These are phyloP conservation scores for Pontederia crassipes DNA, from an alignment of 176 grass and related monocot species.

Conservation along the genomic window DNA sequence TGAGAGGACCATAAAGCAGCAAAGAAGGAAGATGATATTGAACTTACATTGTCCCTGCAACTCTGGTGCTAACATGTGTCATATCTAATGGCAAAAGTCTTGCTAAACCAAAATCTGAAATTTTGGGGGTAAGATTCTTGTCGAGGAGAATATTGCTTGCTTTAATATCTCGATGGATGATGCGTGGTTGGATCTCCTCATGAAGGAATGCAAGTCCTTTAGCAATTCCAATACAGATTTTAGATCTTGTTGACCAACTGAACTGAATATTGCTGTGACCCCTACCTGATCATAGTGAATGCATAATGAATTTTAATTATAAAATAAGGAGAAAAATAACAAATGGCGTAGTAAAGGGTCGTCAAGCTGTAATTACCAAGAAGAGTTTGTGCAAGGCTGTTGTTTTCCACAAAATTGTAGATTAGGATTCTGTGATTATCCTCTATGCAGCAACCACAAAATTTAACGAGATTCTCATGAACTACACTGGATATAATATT, in stretches of 20 bases:
- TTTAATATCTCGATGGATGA: constrained; percentile 2
- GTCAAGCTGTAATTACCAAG: constrained; percentile 36
- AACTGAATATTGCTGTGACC: background rate
- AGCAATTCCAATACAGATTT: background rate
- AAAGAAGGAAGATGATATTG: background rate
- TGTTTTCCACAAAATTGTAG: constrained; percentile 81
- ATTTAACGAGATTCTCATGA: constrained; percentile 66
- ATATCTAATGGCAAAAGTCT: background rate
- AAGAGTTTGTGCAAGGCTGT: constrained; percentile 69
- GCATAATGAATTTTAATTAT: background rate
- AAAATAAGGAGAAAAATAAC: background rate
- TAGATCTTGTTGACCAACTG: background rate
- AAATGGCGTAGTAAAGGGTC: background rate
- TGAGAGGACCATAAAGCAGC: background rate
- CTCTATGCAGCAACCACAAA: constrained; percentile 66
- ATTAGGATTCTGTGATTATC: constrained; percentile 63
- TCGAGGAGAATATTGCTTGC: constrained; percentile 5
- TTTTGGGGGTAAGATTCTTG: constrained; percentile 1
- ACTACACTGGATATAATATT: constrained; percentile 47
- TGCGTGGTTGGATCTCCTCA: background rate
- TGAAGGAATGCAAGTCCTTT: constrained; percentile 3
- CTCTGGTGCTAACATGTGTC: background rate
- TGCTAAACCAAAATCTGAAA: constrained; percentile 1
- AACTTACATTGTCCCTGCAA: constrained; percentile 4
- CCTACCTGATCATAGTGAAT: constrained; percentile 6